Evolutionary conservation across 768 basidiomycete genomes (phyloP), one percentile per base, ranked within the genome.

Genomic region (Lactarius vividus): DNA sequence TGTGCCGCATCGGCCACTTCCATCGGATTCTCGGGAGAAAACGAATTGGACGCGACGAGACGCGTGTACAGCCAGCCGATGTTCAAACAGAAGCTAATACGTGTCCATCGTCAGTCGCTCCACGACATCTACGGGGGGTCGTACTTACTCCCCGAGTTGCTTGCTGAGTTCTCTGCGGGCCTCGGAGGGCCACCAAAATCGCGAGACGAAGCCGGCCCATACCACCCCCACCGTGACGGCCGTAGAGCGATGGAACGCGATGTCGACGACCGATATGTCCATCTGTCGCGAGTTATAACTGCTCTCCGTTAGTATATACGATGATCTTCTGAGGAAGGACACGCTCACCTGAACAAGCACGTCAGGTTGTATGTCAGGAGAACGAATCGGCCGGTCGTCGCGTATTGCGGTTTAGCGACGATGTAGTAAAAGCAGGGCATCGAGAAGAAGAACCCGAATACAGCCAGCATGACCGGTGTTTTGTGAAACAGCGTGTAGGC

Each of bases 181-280:
- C 72, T 97, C 96, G 10, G 91, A 85, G 1, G 97, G 97, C 96
- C 96, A 98, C 91, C 95, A 94, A 68, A 89, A 89, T 56, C 93
- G 81, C 5, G 92, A 94, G 26, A 97, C 87, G 57, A 98, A 77
- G 3, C 88, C 84, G 0, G 95, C 95, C 91, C 92, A 98, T 1
- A 96, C 73, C 3, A 95, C 92, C 9, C 96, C 97, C 8, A 84
- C 83, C 0, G 83, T 89, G 23, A 99, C 96, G 37, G 96, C 84
- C 4, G 89, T 70, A 1, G 88, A 88, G 56, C 97, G 88, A 71
- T 88, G 85, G 37, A 83, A 79, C 0, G 94, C 96, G 59, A 97
- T 85, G 35, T 84, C 76, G 39, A 85, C 69, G 0, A 92, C 88
- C 2, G 86, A 83, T 3, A 87, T 79, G 67, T 85, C 83, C 4